Evolutionary conservation across 2,329 filamentous ascomycete species (phyloP), one percentile per base, ranked within the genome.

Genomic region (Fusarium neocosmosporiellum): DNA sequence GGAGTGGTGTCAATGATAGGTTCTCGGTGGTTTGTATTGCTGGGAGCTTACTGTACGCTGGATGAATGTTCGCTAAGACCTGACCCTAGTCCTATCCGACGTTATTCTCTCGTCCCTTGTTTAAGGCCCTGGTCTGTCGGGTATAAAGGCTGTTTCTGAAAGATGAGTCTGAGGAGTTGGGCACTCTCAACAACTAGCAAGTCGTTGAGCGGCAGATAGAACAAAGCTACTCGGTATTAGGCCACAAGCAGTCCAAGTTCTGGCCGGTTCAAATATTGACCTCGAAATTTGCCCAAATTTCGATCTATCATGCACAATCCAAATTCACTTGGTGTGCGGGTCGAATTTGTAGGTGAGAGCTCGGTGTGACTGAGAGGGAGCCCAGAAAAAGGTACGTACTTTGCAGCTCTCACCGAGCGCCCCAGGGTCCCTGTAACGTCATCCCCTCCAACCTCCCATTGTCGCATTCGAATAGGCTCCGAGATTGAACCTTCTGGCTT

Each of bases 401-500:
- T 5, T 4, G 5, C 14, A 7, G 4, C 22, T 39, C 63, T 71
- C 68, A 73, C 67, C 66, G 72, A 72, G 36, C 39, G 37, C 59
- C 59, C 53, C 55, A 22, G 41, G 22, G 67, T 65, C 59, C 62
- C 64, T 76, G 74, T 73, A 80, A 80, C 79, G 78, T 80, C 79
- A 80, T 80, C 77, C 73, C 65, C 70, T 75, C 69, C 43, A 64
- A 63, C 66, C 63, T 69, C 33, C 27, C 57, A 54, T 67, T 71
- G 68, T 77, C 73, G 75, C 78, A 77, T 67, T 63, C 70, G 53
- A 34, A 57, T 68, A 59, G 46, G 43, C 41, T 64, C 18, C 36
- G 14, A 68, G 41, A 58, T 50, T 63, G 50, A 69, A 66, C 48
- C 50, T 70, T 37, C 39, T 69, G 46, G 62, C 62, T 54, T 36